Base-by-base conservation (phyloP, 345 rosid species). In the Gossypium mustelinum region DNA sequence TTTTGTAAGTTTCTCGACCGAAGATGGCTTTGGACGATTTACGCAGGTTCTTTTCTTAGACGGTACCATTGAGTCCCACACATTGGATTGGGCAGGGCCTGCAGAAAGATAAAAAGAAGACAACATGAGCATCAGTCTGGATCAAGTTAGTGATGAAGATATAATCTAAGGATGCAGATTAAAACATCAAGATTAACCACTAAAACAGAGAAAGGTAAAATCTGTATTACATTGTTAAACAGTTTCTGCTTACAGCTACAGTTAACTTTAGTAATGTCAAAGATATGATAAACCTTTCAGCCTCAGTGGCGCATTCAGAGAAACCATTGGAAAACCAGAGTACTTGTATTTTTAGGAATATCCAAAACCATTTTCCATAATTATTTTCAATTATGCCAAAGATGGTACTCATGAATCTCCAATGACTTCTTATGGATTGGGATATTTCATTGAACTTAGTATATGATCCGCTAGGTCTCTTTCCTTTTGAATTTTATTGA, bases 1-100 rank as follows among this genome's bases (percentile, higher is more conserved):
- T 80, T 85, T 87, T 18, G 94, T 89, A 67, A 96, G 99, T 86
- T 96, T 89, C 86, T 96, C 98, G 7, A 96, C 95, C 4, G 98
- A 66, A 74, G 98, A 92, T 14, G 78, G 89, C 87, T 93, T 96
- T 66, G 97, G 85, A 60, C 94, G 93, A 74, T 81, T 90, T 63
- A 92, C 86, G 78, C 97, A 87, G 2, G 97, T 96, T 83, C 97
- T 89, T 88, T 89, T 96, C 89, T 82, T 89, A 73, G 93, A 86
- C 74, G 99, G 99, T 77, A 92, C 92, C 82, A 84, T 76, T 5
- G 91, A 78, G 77, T 96, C 99, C 98, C 99, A 93, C 63, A 84
- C 92, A 55, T 85, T 88, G 57, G 97, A 90, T 68, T 92, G 99
- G 41, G 92, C 84, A 56, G 92, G 97, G 82, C 97, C 99, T 93